phyloP scores from a whole-genome alignment of 495 filamentous ascomycete species.

The Talaromyces thailandensis region DNA sequence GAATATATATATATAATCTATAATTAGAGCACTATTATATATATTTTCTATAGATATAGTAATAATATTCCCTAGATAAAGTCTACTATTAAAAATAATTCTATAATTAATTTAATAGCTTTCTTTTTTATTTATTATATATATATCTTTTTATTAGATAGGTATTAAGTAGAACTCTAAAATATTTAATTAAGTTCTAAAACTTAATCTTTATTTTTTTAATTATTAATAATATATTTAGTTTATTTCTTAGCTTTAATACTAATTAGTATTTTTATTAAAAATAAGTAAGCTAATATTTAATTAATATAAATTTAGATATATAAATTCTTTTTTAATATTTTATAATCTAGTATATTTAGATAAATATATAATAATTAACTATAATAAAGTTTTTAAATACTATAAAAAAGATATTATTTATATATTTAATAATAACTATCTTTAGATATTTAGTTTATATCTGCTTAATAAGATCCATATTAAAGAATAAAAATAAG shows the following conservation, averaged over 20 bases:
- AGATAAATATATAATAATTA: background rate
- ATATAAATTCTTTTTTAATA: background rate
- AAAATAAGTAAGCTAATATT: background rate
- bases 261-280: constrained; percentile 8
- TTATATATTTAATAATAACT: background rate
- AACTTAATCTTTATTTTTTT: background rate
- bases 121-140: constrained; percentile 6
- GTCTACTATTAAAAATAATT: background rate
- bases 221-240: constrained; percentile 5
- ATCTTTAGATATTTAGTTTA: background rate
- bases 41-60: background rate
- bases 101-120: constrained; percentile 3
- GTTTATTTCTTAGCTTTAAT: constrained; percentile 3
- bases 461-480: background rate
- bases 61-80: background rate
- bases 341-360: background rate
- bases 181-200: no score
- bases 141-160: background rate
- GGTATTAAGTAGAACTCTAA: background rate
- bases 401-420: no score
- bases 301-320: background rate
- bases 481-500: constrained; percentile 8
- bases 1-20: background rate
- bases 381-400: background rate
- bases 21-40: background rate